Evolutionary conservation across 805 yeast genomes (phyloP), one percentile per base, ranked within the genome.

Genomic region (Yarrowia hollandica): DNA sequence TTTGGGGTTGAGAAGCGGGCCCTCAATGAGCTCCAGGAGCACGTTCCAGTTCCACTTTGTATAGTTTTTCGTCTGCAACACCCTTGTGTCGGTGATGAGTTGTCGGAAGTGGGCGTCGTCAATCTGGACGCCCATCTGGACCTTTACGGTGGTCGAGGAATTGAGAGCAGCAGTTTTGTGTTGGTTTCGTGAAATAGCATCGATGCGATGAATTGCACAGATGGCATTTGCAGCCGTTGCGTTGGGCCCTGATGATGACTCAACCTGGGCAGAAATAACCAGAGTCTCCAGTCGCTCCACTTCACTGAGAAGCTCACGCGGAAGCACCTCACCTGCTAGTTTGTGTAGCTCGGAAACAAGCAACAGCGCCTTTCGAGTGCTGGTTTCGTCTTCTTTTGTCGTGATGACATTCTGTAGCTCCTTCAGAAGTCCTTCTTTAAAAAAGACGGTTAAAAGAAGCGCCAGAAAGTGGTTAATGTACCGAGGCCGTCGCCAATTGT

Each of bases 1-100:
- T 63, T 77, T 81, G 0, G 88, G 85, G 65, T 82, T 85, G 60
- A 81, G 71, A n/a, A 94, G 71, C 0, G 97, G 96, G 0, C 97
- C 97, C 64, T 80, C 85, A 64, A 90, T 79, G n/a, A 94, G 72
- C 60, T 83, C 86, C 15, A 80, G 74, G 0, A 94, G 75, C 0
- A 84, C 74, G 22, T 79, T 81, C 96, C 97, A 91, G 67, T 90
- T 84, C 99, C 99, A 94, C 54, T 82, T 83, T 1, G 83, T 75
- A 67, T 79, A 90, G 58, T 85, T 88, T 67, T 92, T 94, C 0
- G 95, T 84, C 4, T 85, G 79, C 35, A 90, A 71, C 1, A 94
- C 90, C 63, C 79, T 83, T 0, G 96, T 83, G 48, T 84, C 85
- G 25, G 75, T 73, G 6, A 94, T 76, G 72, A 88, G 74, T 58